Evolutionary conservation across 139 green algal genomes (phyloP).

Genomic region (Chlorella vulgaris): DNA sequence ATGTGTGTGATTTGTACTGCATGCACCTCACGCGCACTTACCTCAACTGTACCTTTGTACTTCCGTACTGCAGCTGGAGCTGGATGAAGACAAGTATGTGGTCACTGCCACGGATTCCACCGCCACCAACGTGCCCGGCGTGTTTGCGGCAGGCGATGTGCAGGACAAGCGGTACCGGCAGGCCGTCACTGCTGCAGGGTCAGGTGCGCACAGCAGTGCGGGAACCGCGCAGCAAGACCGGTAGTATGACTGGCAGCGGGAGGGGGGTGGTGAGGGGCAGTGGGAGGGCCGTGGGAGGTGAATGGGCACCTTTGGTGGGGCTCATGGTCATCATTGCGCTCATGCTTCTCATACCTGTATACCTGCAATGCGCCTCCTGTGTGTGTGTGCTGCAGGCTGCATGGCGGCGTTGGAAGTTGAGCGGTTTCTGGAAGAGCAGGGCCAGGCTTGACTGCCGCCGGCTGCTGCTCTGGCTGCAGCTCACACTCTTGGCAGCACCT

Average conservation of each 20-base stretch:
- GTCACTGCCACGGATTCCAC: slow-evolving; percentile 39
- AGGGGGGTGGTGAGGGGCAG: too few species aligned
- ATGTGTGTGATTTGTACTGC: not conserved
- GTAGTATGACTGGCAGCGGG: too few species aligned
- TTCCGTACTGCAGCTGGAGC: slow-evolving; percentile 67
- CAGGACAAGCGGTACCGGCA: slow-evolving; percentile 91
- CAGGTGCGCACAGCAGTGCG: slow-evolving; percentile 1
- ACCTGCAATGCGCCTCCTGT: not conserved
- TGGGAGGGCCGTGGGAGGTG: too few species aligned
- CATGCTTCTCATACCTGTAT: too few species aligned
- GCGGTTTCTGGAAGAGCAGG: slow-evolving; percentile 81
- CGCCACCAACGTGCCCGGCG: slow-evolving; percentile 82
- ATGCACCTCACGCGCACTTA: not conserved
- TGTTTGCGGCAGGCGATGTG: slow-evolving; percentile 94
- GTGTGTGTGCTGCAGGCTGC: slow-evolving; percentile 72
- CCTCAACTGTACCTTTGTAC: too few species aligned
- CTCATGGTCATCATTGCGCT: too few species aligned
- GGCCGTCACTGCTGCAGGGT: slow-evolving; percentile 95
- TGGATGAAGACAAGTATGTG: slow-evolving; percentile 94
- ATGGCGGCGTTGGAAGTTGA: slow-evolving; percentile 93
- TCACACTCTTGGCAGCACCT: not conserved
- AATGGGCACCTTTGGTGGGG: too few species aligned
- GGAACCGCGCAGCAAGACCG: too few species aligned
- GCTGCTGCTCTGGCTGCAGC: not conserved
- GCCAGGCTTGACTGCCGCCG: not conserved